Base-by-base conservation (phyloP, 345 rosid species). In the Pugionium dolabratum region DNA sequence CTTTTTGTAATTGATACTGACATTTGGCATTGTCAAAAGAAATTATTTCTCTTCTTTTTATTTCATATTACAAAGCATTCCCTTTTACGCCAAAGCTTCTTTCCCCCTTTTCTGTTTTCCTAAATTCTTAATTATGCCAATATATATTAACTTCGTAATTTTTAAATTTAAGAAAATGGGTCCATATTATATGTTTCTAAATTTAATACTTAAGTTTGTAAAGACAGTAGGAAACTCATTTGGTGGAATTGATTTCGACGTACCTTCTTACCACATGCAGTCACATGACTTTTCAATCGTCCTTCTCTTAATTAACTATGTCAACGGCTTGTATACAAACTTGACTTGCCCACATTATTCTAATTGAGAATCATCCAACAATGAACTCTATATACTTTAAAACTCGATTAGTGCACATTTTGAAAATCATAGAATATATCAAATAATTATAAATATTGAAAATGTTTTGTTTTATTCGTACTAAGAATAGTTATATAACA, bases 211-310 rank as follows among this genome's bases (percentile, higher is more conserved):
- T 27, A 62, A 30, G 25, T 46, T 61, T 28, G 7, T 48, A 37
- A 37, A 57, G 25, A 28, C 3, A 36, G 48, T 53, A 36, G 10
- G 55, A 47, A 62, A 71, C 69, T 74, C 56, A 64, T 76, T 71
- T 59, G 64, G 33, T 62, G 62, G 52, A 56, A 66, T 75, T 62
- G 78, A 58, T 64, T 75, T 79, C 75, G 76, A 77, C 66, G 78
- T 75, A 67, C 64, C 54, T 79, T 64, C 77, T 68, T 66, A 71
- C 64, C 77, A 80, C 80, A 77, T 79, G 79, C 81, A 72, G 44
- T 75, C 80, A 75, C 82, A 66, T 79, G 76, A 67, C 41, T n/a
- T 40, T 36, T 37, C 7, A 62, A 46, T 2, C 11, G 45, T 35
- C 28, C 33, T 52, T 37, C 60, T 34, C 39, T 43, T 31, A 33